Evolutionary conservation across 169 alveolate species (phyloP), one percentile per base, ranked within the genome.

Genomic region (Plasmodium yoelii): DNA sequence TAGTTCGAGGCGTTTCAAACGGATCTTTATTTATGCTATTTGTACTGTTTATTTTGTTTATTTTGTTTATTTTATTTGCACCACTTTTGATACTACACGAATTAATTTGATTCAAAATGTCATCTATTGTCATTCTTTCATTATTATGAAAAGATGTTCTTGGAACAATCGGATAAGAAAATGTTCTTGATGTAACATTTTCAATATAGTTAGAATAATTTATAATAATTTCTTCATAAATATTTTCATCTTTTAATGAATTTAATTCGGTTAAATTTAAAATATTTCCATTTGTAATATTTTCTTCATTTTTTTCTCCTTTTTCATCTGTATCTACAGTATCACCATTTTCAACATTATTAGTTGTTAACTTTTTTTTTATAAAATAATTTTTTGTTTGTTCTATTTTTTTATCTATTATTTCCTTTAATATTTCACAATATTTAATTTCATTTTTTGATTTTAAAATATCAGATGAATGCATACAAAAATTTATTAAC

Each of bases 401-500:
- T 12, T 82, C 84, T 1, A 82, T 68, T 57, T 82, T 65, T 55
- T 82, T 68, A 15, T 82, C 73, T 44, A 82, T 42, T 34, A 55
- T n/a, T 8, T 61, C 90, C 9, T 82, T 82, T 22, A 82, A 7
- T 9, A 60, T 47, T 82, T 82, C 90, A 19, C 82, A 82, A 9
- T 67, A 82, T 44, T 49, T 51, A 0, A 82, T 55, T 69, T 82
- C 86, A 68, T 65, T 82, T 56, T n/a, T 55, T 49, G 90, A 65
- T 42, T 57, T 51, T 42, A 82, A 67, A 26, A 82, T 82, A 61
- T 82, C 90, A 19, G 64, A 22, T 4, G 84, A 82, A 49, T 82
- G 90, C 82, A 82, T 82, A 47, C 86, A 82, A 44, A 82, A 82
- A 28, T 82, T 82, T 19, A 82, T 68, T 19, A 82, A 15, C 13